A percentile compares a stretch with the other conserved stretches of the same genome.
Conservation (phyloP, 1,284 basidiomycete genomes). For the Filobasidium uniguttulatum region DNA sequence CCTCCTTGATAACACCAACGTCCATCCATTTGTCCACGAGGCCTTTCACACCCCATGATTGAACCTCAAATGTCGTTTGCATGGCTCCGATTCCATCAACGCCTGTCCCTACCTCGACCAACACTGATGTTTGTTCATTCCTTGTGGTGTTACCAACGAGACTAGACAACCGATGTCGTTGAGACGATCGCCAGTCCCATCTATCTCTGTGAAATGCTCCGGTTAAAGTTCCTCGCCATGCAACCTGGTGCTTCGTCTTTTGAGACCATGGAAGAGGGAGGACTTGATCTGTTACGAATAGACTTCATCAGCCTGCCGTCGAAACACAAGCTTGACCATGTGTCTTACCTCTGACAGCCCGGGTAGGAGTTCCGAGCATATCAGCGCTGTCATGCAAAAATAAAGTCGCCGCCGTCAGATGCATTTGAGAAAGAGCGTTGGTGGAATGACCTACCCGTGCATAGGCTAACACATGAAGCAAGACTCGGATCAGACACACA, state of each 20-base stretch:
- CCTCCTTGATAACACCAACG: constrained; percentile 3
- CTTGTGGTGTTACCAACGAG: constrained; percentile 17
- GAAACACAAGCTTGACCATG: neutral
- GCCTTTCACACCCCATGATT: constrained; percentile 11
- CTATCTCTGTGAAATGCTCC: constrained; percentile 32
- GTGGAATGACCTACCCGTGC: constrained; percentile 4
- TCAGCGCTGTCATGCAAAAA: neutral
- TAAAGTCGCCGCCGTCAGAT: too few relatives aligned
- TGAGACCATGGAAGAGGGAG: constrained; percentile 24
- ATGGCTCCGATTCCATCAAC: constrained; percentile 13
- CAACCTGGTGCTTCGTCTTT: constrained; percentile 29
- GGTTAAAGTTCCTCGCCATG: constrained; percentile 38
- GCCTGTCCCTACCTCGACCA: constrained; percentile 13
- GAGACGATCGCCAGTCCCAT: constrained; percentile 31
- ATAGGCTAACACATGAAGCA: neutral
- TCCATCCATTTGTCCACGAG: constrained; percentile 2
- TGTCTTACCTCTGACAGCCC: constrained; percentile 1
- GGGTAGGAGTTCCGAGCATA: constrained; percentile 5
- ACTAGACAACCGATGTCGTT: constrained; percentile 36
- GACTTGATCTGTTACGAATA: neutral
- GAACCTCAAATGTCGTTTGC: constrained; percentile 15
- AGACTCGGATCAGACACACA: neutral
- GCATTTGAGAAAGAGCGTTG: too few relatives aligned
- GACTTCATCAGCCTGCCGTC: neutral
- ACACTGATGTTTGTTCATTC: constrained; percentile 13